A percentile compares a stretch with the other conserved stretches of the same genome.
Conservation (phyloP, 768 basidiomycete species). For the Rhodotorula graminis region DNA sequence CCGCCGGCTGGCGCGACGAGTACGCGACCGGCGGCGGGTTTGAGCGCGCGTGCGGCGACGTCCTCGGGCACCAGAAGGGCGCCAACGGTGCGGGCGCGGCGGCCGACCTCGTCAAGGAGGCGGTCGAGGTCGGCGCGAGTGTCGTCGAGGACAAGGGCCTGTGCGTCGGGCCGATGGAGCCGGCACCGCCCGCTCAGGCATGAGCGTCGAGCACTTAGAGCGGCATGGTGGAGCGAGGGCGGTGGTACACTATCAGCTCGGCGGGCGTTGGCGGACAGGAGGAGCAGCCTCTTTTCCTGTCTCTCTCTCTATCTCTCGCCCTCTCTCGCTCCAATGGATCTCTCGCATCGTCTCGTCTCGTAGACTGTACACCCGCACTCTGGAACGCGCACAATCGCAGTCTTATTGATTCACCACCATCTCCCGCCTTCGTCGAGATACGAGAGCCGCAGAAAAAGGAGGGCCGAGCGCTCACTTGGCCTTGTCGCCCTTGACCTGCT, state of each 20-base stretch:
- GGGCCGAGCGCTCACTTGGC: no score
- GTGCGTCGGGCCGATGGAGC: constrained; percentile 3
- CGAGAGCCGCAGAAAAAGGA: no score
- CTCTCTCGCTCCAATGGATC: background rate
- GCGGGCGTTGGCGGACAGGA: no score
- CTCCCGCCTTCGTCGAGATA: no score
- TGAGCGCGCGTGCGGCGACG: constrained; percentile 12
- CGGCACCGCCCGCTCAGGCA: background rate
- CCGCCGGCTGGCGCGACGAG: constrained; percentile 51
- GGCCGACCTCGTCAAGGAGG: no score
- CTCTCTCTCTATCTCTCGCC: no score
- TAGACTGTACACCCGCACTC: background rate
- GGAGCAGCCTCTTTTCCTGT: no score
- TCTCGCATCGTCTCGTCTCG: background rate
- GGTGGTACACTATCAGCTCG: no score
- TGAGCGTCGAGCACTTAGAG: background rate
- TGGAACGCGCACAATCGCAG: background rate
- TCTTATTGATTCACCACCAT: background rate
- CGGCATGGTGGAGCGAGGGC: no score
- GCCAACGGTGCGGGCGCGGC: background rate
- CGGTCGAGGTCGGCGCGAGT: background rate
- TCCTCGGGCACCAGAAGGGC: background rate
- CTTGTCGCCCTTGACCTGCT: no score
- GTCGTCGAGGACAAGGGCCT: constrained; percentile 19
- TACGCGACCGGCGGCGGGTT: constrained; percentile 5